Percentiles rank a stretch among this genome's conserved stretches.
These are phyloP conservation scores for Vigna hirtella DNA, from an alignment of 306 rosid genomes.

Conservation along the genomic window DNA sequence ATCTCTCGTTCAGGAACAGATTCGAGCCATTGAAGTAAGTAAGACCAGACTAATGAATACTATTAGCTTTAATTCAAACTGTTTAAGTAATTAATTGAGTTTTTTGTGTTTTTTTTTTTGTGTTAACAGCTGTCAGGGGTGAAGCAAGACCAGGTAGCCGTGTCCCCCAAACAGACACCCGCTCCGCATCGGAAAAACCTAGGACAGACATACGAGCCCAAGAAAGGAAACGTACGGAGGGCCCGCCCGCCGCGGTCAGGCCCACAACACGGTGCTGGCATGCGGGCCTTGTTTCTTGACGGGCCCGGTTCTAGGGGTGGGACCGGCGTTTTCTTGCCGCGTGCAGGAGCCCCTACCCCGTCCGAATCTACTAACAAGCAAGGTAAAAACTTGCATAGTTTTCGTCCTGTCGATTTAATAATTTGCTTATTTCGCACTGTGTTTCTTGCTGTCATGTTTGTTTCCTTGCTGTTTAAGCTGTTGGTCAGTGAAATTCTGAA, in stretches of 20 bases:
- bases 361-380: conserved; percentile 44
- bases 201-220: conserved; percentile 11
- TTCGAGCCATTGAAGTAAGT: conserved; percentile 67
- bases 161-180: conserved; percentile 34
- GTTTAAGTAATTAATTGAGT: not conserved
- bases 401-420: not conserved
- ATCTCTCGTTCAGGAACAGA: conserved; percentile 53
- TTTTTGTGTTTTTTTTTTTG: not conserved
- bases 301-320: conserved; percentile 59
- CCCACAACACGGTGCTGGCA: conserved; percentile 43
- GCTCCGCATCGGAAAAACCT: conserved; percentile 4
- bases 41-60: not conserved
- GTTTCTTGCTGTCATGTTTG: conserved; percentile 6
- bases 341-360: conserved; percentile 47
- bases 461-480: conserved; percentile 3
- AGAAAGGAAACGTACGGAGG: conserved; percentile 42
- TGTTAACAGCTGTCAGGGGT: conserved; percentile 27
- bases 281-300: conserved; percentile 52
- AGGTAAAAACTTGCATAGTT: conserved; percentile 31
- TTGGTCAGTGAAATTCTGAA: conserved; percentile 4
- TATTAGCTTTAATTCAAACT: not conserved
- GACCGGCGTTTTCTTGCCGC: conserved; percentile 86
- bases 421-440: not conserved
- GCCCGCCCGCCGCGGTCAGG: conserved; percentile 22
- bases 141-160: conserved; percentile 47